These are phyloP conservation scores for Sporothrix sp. DNA, from an alignment of 2,329 filamentous ascomycete species.

Conservation along the genomic window DNA sequence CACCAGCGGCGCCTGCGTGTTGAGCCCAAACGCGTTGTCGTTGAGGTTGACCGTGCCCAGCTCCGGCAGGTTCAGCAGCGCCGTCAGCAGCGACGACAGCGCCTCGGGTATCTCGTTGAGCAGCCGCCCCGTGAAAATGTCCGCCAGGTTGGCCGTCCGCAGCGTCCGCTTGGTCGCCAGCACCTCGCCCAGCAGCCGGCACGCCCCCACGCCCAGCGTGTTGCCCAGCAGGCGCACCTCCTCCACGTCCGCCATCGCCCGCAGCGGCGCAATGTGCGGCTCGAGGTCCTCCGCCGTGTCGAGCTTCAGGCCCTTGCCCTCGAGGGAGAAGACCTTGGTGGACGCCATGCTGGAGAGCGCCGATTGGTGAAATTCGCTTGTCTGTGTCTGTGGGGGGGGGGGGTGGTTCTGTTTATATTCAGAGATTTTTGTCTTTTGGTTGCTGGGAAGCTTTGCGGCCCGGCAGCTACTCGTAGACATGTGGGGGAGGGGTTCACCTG, in stretches of 20 bases:
- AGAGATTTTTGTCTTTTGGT: conserved; percentile 10
- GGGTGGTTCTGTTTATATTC: conserved; percentile 6
- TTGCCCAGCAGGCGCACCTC: conserved; percentile 85
- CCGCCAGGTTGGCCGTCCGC: conserved; percentile 79
- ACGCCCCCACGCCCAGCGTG: conserved; percentile 83
- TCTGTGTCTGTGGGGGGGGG: conserved; percentile 9
- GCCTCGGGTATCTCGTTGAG: conserved; percentile 90
- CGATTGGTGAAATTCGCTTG: too few species aligned
- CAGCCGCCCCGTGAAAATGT: conserved; percentile 94
- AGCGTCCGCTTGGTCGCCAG: conserved; percentile 76
- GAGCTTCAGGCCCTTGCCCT: conserved; percentile 87
- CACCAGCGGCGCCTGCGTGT: conserved; percentile 85
- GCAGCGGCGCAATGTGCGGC: conserved; percentile 67
- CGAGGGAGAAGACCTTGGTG: conserved; percentile 72
- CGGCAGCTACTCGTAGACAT: not conserved
- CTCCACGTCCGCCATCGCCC: conserved; percentile 63
- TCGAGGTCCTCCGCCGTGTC: conserved; percentile 81
- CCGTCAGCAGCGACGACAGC: conserved; percentile 72
- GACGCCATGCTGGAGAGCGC: conserved; percentile 43
- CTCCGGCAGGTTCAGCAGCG: conserved; percentile 74
- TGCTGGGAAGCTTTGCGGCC: conserved; percentile 10
- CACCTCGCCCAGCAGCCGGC: conserved; percentile 72
- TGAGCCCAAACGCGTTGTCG: conserved; percentile 96
- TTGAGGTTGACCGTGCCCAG: conserved; percentile 91
- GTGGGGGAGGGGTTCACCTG: conserved; percentile 14